Percentiles rank a stretch among this genome's conserved stretches.
Evolutionary conservation across 306 rosid genomes (phyloP).

Genomic region (Purshia tridentata): DNA sequence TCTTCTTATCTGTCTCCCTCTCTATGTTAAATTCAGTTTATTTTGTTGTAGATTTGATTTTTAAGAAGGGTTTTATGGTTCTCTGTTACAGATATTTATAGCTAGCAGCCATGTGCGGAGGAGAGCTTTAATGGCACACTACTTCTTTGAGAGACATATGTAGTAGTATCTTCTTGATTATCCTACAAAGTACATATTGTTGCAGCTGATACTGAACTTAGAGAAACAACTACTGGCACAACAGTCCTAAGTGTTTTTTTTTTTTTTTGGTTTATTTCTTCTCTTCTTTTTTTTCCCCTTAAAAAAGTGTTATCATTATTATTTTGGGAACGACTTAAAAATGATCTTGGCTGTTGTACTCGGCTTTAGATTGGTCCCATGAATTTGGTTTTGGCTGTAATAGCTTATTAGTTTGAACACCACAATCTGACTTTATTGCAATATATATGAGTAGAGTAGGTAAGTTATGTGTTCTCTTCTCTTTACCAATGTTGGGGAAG

Average conservation of each 20-base stretch:
- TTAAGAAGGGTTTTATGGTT: slow-evolving; percentile 13
- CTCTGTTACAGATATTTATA: slow-evolving; percentile 60
- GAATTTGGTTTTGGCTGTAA: slow-evolving; percentile 2
- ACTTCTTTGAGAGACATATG: slow-evolving; percentile 20
- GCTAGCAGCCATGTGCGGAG: slow-evolving; percentile 46
- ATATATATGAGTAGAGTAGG: background rate
- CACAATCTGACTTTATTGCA: background rate
- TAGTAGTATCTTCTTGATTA: slow-evolving; percentile 22
- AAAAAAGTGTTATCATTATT: background rate
- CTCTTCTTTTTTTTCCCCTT: background rate
- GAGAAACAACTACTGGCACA: slow-evolving; percentile 37
- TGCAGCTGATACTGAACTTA: slow-evolving; percentile 47
- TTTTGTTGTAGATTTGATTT: background rate
- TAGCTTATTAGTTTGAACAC: slow-evolving; percentile 7
- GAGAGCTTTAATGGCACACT: slow-evolving; percentile 20
- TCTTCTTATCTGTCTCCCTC: too few species aligned
- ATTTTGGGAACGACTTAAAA: background rate
- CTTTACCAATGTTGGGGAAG: too few species aligned
- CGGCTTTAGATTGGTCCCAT: slow-evolving; percentile 12
- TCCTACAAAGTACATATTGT: slow-evolving; percentile 58
- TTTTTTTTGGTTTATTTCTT: background rate
- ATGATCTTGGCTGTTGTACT: slow-evolving; percentile 8
- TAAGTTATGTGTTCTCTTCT: background rate
- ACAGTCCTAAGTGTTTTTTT: background rate
- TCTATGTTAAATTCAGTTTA: background rate